Percentiles rank a stretch among this genome's conserved stretches.
Evolutionary conservation across 2,329 filamentous ascomycete genomes (phyloP).

Genomic region (Aspergillus thermomutatus): DNA sequence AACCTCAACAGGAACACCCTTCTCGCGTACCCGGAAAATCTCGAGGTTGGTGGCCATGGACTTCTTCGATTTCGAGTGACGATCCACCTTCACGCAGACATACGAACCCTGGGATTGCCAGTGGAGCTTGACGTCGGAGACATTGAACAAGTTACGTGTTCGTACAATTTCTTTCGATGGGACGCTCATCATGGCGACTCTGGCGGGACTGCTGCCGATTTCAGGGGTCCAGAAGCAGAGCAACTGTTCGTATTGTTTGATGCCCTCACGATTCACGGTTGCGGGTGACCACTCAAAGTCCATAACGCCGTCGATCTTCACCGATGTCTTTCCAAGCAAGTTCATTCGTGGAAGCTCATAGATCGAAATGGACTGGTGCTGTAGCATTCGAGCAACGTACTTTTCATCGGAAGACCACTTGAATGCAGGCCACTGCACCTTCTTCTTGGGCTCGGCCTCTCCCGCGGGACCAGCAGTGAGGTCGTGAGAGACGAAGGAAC

Average conservation of each 20-base stretch:
- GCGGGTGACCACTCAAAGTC: constrained; percentile 98
- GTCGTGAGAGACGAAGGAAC: constrained; percentile 91
- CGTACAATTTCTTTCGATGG: constrained; percentile 92
- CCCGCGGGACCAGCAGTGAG: constrained; percentile 53
- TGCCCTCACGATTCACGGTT: constrained; percentile 72
- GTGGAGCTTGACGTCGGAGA: constrained; percentile 95
- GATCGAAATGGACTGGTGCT: constrained; percentile 82
- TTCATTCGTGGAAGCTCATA: constrained; percentile 89
- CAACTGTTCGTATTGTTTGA: constrained; percentile 92
- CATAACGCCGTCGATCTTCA: constrained; percentile 95
- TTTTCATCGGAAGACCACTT: constrained; percentile 99
- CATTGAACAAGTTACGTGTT: constrained; percentile 95
- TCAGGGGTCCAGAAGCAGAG: constrained; percentile 99
- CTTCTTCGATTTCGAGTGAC: constrained; percentile 99
- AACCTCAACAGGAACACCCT: constrained; percentile 96
- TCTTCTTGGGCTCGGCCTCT: constrained; percentile 73
- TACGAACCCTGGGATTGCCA: constrained; percentile 96
- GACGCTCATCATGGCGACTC: constrained; percentile 93
- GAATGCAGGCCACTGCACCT: constrained; percentile 97
- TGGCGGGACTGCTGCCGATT: constrained; percentile 94
- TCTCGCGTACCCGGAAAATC: constrained; percentile 96
- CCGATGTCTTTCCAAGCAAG: constrained; percentile 80
- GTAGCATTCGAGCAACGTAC: constrained; percentile 89
- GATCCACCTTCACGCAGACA: constrained; percentile 96
- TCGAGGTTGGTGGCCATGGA: constrained; percentile 94